Evolutionary conservation across 2,329 filamentous ascomycete species (phyloP).

Genomic region (Sordariomycetes sp.): DNA sequence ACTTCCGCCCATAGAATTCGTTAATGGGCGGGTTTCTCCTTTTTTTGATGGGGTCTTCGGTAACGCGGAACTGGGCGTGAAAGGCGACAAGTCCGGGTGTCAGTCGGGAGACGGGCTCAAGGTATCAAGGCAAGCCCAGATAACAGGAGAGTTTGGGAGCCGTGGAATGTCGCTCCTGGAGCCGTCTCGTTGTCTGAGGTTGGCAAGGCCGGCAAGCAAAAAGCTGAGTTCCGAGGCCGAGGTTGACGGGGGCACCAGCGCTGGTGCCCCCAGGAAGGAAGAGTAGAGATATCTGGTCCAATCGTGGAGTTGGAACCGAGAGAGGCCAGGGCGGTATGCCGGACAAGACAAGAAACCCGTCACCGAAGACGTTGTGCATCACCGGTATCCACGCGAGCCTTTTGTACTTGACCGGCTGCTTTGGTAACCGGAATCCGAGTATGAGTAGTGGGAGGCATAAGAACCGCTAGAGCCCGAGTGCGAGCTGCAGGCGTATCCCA

Average conservation of each 20-base stretch:
- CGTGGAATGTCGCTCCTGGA: background rate
- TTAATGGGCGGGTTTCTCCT: background rate
- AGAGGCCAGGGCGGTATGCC: background rate
- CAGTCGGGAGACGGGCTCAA: background rate
- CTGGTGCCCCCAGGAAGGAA: background rate
- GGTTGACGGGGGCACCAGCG: background rate
- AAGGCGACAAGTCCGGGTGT: background rate
- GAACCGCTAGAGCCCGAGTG: conserved; percentile 21
- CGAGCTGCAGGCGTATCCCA: conserved; percentile 64
- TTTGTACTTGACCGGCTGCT: conserved; percentile 33
- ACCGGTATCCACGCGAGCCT: conserved; percentile 28
- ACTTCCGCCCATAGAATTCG: background rate
- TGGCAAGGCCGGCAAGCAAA: background rate
- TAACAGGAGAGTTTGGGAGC: background rate
- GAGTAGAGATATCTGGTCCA: conserved; percentile 4
- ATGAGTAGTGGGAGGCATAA: conserved; percentile 25
- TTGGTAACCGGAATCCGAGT: conserved; percentile 45
- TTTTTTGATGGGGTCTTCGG: background rate
- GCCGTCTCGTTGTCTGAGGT: background rate
- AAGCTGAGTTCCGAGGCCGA: conserved; percentile 1
- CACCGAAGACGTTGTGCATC: conserved; percentile 43
- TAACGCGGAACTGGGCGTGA: background rate
- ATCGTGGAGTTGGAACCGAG: conserved; percentile 1
- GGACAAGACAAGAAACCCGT: conserved; percentile 17
- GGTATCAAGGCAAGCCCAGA: background rate